A percentile compares a stretch with the other conserved stretches of the same genome.
These are phyloP conservation scores for Omphalotus guepiniiformis DNA, from an alignment of 768 basidiomycete species.

Conservation along the genomic window DNA sequence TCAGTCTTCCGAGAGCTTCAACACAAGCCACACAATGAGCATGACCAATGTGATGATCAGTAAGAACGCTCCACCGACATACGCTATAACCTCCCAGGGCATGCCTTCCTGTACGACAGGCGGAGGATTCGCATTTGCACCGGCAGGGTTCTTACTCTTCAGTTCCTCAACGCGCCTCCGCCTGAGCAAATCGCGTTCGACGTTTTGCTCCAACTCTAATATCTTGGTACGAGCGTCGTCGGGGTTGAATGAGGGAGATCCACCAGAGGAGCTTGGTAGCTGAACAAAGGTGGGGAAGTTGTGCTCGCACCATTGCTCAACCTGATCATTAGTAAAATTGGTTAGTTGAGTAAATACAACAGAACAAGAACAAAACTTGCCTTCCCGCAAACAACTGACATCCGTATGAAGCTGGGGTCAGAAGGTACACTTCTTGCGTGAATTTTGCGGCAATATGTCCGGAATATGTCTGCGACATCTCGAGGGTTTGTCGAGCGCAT, in stretches of 20 bases:
- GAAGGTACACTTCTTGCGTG: constrained; percentile 73
- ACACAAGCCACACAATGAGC: constrained; percentile 1
- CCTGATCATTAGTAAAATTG: constrained; percentile 46
- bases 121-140: constrained; percentile 9
- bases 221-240: constrained; percentile 56
- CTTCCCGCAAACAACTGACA: constrained; percentile 83
- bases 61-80: neutral
- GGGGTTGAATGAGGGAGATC: constrained; percentile 34
- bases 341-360: constrained; percentile 6
- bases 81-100: constrained; percentile 2
- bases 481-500: constrained; percentile 89
- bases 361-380: constrained; percentile 33
- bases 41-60: neutral
- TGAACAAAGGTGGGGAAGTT: constrained; percentile 90
- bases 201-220: constrained; percentile 39
- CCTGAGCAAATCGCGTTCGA: constrained; percentile 26
- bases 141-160: constrained; percentile 8
- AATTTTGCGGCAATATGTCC: constrained; percentile 74
- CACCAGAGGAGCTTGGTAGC: constrained; percentile 19
- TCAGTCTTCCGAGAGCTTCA: constrained; percentile 6
- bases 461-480: constrained; percentile 88
- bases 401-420: constrained; percentile 82
- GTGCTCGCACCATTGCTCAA: constrained; percentile 92
- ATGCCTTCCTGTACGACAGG: neutral
- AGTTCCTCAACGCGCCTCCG: constrained; percentile 7